Evolutionary conservation across 192 early-diverging fungal species (phyloP).

Genomic region (Thamnidium elegans): DNA sequence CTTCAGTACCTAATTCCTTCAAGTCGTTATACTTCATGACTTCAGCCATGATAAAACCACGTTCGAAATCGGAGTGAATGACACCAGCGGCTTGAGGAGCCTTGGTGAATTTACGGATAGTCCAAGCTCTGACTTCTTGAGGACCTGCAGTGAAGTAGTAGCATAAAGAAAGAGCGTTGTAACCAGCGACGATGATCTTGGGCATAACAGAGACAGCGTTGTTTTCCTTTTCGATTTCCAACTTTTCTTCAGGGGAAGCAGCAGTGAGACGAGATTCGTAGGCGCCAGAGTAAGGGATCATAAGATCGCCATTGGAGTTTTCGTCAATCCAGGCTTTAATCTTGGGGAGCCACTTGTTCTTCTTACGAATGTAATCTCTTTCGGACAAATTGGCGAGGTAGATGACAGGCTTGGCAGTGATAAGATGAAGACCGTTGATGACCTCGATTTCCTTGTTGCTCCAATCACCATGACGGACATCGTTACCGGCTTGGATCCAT

Average conservation of each 20-base stretch:
- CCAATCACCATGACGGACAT: conserved; percentile 89
- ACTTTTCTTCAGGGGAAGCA: conserved; percentile 52
- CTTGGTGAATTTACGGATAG: conserved; percentile 55
- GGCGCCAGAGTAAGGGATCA: conserved; percentile 89
- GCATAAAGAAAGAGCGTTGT: conserved; percentile 78
- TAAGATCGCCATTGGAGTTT: conserved; percentile 82
- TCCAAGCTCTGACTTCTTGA: conserved; percentile 93
- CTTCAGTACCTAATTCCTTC: conserved; percentile 77
- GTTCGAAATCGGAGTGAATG: conserved; percentile 85
- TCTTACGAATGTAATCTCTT: conserved; percentile 87
- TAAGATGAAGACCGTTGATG: conserved; percentile 80
- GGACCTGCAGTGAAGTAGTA: conserved; percentile 96
- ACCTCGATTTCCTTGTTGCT: conserved; percentile 84
- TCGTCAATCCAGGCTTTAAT: conserved; percentile 94
- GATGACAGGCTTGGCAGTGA: conserved; percentile 96
- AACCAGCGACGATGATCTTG: conserved; percentile 92
- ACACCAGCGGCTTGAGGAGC: conserved; percentile 87
- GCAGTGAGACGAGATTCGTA: conserved; percentile 58
- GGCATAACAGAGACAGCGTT: conserved; percentile 72
- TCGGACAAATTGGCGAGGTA: conserved; percentile 92
- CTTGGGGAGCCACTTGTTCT: conserved; percentile 79
- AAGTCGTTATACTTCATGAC: conserved; percentile 88
- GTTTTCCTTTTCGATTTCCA: conserved; percentile 60
- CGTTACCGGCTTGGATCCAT: conserved; percentile 71
- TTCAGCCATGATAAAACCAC: conserved; percentile 93